Evolutionary conservation across 2,329 filamentous ascomycete genomes (phyloP).

Genomic region (Fusarium illudens): DNA sequence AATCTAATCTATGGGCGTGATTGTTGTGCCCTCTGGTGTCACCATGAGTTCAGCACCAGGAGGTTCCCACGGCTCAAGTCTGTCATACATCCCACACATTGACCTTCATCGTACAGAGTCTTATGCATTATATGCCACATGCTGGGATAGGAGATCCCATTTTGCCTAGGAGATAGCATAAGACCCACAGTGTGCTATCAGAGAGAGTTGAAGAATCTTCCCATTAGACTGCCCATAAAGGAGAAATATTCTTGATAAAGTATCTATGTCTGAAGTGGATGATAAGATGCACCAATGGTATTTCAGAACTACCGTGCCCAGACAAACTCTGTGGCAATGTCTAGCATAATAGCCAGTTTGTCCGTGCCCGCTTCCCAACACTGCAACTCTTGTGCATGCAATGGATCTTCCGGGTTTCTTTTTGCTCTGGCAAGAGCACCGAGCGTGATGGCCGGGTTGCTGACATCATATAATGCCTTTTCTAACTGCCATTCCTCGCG

Average conservation of each 20-base stretch:
- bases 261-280: background rate
- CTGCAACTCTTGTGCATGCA: conserved; percentile 25
- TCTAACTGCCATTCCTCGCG: conserved; percentile 39
- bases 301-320: background rate
- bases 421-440: conserved; percentile 30
- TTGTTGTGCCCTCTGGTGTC: background rate
- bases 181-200: background rate
- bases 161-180: background rate
- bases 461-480: conserved; percentile 27
- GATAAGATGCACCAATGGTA: background rate
- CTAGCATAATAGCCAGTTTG: conserved; percentile 36
- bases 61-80: background rate
- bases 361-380: conserved; percentile 41
- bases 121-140: background rate
- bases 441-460: conserved; percentile 19
- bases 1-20: background rate
- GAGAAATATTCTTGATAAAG: background rate
- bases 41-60: too few relatives aligned
- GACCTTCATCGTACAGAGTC: background rate
- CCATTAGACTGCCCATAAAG: background rate
- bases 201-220: too few relatives aligned
- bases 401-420: background rate
- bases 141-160: background rate
- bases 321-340: conserved; percentile 37
- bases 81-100: background rate